Evolutionary conservation across 345 rosid species (phyloP), one percentile per base, ranked within the genome.

Genomic region (Pugionium cornutum): DNA sequence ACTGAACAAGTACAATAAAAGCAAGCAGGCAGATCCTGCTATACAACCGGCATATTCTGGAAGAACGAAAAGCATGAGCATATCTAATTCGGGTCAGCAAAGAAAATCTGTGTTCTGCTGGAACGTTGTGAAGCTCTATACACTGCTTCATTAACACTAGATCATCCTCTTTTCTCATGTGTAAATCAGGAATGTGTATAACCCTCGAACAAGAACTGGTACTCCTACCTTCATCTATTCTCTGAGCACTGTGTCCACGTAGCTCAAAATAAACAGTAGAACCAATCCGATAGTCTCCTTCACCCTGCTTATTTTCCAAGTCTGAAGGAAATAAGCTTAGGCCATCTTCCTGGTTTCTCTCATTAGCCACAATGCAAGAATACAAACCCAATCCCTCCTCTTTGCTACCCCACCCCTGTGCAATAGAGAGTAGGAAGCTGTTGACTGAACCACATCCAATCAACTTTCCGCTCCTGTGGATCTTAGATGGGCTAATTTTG

Each of bases 381-480:
- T 87, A 89, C 67, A 92, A 79, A 52, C 97, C 97, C 81, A 89
- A 69, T 29, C 98, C 98, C 75, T 92, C 98, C 75, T 89, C 98
- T 77, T 92, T 92, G 82, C 96, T 92, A 61, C 98, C 97, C 98
- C 98, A 92, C 25, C 98, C 98, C 65, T 92, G 98, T 62, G 96
- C 96, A 53, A 92, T 79, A 60, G 97, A 89, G 47, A 92, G 79
- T 27, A 92, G 89, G 79, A 79, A 81, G 78, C 96, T 78, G 61
- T 86, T 92, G 5, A 92, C 88, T 3, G 90, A 78, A 64, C 86
- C 96, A 79, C 97, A 92, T 52, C 94, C 91, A 75, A 88, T 79
- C 79, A 87, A 75, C 76, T 92, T 92, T 50, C 91, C 91, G 39
- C 82, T 82, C 58, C 91, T 94, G 76, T 87, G 96, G 65, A 89